phyloP scores from a whole-genome alignment of 2,329 filamentous ascomycete genomes.

The Fusarium multiceps region DNA sequence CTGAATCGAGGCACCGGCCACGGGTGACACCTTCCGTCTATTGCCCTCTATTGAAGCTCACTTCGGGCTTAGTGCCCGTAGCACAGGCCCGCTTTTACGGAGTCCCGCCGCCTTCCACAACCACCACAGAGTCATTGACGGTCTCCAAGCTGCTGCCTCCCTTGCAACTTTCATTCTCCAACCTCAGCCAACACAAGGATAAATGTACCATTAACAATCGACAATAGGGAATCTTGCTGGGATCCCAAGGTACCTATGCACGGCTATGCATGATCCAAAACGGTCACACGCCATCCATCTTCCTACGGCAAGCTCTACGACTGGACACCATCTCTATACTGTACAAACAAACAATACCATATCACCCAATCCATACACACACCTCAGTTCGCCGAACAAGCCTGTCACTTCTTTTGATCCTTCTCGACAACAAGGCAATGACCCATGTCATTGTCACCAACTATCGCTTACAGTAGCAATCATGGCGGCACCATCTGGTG shows the following conservation, averaged over 20 bases:
- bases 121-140: constrained; percentile 19
- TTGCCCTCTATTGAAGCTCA: constrained; percentile 46
- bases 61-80: constrained; percentile 47
- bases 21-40: constrained; percentile 37
- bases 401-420: neutral
- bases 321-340: constrained; percentile 13
- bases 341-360: constrained; percentile 12
- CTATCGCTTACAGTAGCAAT: constrained; percentile 2
- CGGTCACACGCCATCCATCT: constrained; percentile 13
- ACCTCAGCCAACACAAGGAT: constrained; percentile 16
- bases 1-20: constrained; percentile 31
- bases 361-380: constrained; percentile 4
- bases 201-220: constrained; percentile 8
- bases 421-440: constrained; percentile 17
- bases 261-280: constrained; percentile 10
- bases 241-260: neutral
- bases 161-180: constrained; percentile 1
- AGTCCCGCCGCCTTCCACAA: constrained; percentile 16
- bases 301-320: neutral
- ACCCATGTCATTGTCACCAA: constrained; percentile 13
- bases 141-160: neutral
- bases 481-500: constrained; percentile 23
- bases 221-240: constrained; percentile 19
- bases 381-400: neutral
- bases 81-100: constrained; percentile 35